Base-by-base conservation (phyloP, 805 yeast genomes). In the Candida succiphila region DNA sequence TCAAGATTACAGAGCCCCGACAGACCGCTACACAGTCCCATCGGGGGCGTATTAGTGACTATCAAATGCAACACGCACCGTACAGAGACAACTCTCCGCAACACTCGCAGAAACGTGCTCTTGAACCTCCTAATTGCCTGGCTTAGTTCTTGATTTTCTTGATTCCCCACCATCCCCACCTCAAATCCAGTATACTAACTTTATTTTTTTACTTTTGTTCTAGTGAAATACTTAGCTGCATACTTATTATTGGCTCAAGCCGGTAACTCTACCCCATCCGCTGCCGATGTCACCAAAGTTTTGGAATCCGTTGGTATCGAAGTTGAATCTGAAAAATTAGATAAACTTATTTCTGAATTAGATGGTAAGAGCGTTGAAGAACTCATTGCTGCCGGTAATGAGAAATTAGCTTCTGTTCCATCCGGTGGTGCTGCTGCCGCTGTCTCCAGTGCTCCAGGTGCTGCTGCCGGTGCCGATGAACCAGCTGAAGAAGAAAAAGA, bases 211-310 rank as follows among this genome's bases (percentile, higher is more conserved):
- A 43, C 52, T 16, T 30, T 17, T 14, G 26, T 27, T 17, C n/a
- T 29, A 69, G 75, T 83, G 92, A 83, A 81, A 72, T 83, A 83
- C 79, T 73, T 83, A 72, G 94, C 94, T 70, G 89, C 94, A 70
- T 83, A 83, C 75, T 79, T 83, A 68, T 77, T 83, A 69, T 79
- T 83, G 65, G 80, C 69, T 59, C 83, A 82, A 69, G 86, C 88
- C 67, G 92, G 89, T 69, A 80, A 78, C 72, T 64, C 82, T 58
- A 46, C 83, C 54, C 92, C 94, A 66, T 65, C 88, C 46, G 83
- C 82, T 52, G 69, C 78, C 48, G 86, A 80, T 67, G 71, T 82
- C 67, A 65, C 80, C 62, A 46, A 76, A 44, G 73, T 81, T 50
- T 68, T 83, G 57, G 75, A 75, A 58, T 59, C 89, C 39, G 85